A percentile compares a stretch with the other conserved stretches of the same genome.
Conservation (phyloP, 164 flowering plant genomes). For the Magnolia sinica region DNA sequence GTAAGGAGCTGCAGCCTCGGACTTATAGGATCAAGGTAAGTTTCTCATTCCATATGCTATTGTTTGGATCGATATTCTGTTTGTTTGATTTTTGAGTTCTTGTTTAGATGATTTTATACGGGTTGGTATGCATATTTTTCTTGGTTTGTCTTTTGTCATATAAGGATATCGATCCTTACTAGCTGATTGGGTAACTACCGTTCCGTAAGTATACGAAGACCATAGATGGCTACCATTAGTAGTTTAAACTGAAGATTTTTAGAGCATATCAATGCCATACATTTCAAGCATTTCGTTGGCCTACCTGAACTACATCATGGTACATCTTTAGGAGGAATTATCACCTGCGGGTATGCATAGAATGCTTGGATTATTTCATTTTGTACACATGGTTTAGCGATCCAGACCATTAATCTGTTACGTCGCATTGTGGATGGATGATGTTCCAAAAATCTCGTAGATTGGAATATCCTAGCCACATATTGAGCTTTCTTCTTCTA, state of each 20-base stretch:
- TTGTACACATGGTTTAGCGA: too few relatives aligned
- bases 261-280: too few relatives aligned
- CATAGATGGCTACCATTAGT: too few relatives aligned
- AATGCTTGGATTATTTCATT: too few relatives aligned
- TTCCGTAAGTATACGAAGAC: neutral
- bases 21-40: conserved; percentile 84
- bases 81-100: neutral
- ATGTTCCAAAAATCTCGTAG: too few relatives aligned
- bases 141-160: neutral
- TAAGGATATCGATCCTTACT: neutral
- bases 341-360: too few relatives aligned
- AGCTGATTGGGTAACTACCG: neutral
- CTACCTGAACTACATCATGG: neutral
- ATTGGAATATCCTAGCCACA: too few relatives aligned
- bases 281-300: too few relatives aligned
- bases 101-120: neutral
- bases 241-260: too few relatives aligned
- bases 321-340: neutral
- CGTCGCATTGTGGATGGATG: too few relatives aligned
- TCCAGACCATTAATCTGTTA: too few relatives aligned
- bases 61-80: neutral
- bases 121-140: neutral
- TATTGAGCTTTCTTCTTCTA: neutral
- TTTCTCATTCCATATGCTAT: conserved; percentile 2
- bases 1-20: conserved; percentile 86